Conservation (phyloP, 805 yeast genomes). For the Tetrapisispora nanseiensis region DNA sequence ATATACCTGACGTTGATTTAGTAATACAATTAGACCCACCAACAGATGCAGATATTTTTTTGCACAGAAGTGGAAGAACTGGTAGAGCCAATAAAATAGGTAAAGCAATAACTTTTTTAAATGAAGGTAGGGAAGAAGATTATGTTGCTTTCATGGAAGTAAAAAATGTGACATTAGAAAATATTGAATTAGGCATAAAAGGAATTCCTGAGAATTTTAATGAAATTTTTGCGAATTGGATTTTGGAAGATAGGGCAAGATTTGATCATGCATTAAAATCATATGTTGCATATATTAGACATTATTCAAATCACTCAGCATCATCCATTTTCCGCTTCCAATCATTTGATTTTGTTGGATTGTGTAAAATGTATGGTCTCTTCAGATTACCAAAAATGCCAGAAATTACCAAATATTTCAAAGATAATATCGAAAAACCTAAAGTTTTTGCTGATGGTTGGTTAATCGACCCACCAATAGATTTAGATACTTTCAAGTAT, state of each 20-base stretch:
- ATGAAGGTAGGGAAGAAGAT: conserved; percentile 69
- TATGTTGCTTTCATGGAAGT: conserved; percentile 74
- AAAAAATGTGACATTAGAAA: conserved; percentile 46
- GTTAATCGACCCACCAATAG: conserved; percentile 48
- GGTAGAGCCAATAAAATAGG: conserved; percentile 88
- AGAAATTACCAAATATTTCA: conserved; percentile 50
- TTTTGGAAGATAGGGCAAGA: conserved; percentile 62
- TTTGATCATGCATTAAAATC: conserved; percentile 75
- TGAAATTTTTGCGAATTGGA: conserved; percentile 38
- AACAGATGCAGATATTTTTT: conserved; percentile 79
- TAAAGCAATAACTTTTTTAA: conserved; percentile 63
- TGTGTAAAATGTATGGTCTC: conserved; percentile 72
- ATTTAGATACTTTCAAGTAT: conserved; percentile 60
- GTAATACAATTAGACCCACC: conserved; percentile 96
- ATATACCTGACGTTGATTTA: conserved; percentile 87
- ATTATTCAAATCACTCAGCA: conserved; percentile 82
- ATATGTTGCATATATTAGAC: conserved; percentile 73
- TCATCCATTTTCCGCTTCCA: conserved; percentile 74
- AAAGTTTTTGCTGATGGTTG: conserved; percentile 49
- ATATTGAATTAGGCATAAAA: conserved; percentile 21
- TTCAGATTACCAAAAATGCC: conserved; percentile 91
- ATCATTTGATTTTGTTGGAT: conserved; percentile 57
- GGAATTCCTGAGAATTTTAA: conserved; percentile 15
- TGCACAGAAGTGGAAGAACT: conserved; percentile 92
- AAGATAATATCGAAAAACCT: conserved; percentile 37